Evolutionary conservation across 306 rosid genomes (phyloP), one percentile per base, ranked within the genome.

Genomic region (Prosopis cineraria): DNA sequence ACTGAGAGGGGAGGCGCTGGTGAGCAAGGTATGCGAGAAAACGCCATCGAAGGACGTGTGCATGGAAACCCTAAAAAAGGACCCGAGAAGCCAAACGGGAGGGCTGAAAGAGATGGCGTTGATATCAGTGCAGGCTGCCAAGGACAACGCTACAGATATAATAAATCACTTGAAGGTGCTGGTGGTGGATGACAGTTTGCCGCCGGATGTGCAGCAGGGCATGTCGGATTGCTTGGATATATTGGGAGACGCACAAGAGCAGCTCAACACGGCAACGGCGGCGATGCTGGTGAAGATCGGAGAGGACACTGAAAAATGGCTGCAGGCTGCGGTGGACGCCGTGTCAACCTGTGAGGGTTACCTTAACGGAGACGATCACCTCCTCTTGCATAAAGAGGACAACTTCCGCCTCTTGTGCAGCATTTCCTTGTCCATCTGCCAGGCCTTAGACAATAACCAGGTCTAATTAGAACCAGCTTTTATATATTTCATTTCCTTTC

Each of bases 291-390:
- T 4, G 5, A 58, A 33, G 0, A 13, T 29, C 8, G 34, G 19
- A 0, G 7, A 22, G 2, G 84, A 76, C 16, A 45, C 81, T 0
- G 16, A 43, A 0, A 22, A 1, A 22, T 82, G 89, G 89, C 62
- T 85, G 16, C 29, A 24, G 13, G 86, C 77, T 39, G 89, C 89
- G 0, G 44, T 76, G 62, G 84, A 74, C 75, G 84, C 86, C 2
- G 75, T 77, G 30, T 34, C 33, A 0, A 71, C 84, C 47, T 85
- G 89, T 6, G 78, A 67, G 17, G 71, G 22, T 17, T 72, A 79
- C 19, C 72, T 82, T 19, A 33, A 79, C 4, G 86, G 84, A 2
- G 31, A 27, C 1, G 81, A 82, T 13, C 47, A 53, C 20, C 7
- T 79, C 20, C 64, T 82, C 20, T 50, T 67, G 2, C 24, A 66